Evolutionary conservation across 129 eudicot genomes (phyloP).

Genomic region (Smallanthus sonchifolius): DNA sequence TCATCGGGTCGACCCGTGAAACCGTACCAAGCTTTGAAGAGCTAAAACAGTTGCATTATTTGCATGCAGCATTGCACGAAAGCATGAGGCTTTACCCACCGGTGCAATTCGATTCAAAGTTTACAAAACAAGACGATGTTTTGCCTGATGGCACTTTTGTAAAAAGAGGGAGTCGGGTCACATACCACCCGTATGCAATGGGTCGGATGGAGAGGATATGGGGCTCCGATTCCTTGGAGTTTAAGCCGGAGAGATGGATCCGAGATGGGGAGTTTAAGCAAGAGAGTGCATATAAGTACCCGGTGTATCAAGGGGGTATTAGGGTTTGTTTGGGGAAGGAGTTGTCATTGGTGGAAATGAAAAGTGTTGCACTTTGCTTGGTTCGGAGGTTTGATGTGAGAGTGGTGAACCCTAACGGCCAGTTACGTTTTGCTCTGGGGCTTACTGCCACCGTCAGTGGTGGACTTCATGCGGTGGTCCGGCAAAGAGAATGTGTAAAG

Average conservation of each 20-base stretch:
- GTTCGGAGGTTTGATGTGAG: constrained; percentile 48
- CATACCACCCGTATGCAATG: constrained; percentile 46
- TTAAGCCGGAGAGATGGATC: no score
- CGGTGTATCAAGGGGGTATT: no score
- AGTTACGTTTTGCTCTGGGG: constrained; percentile 51
- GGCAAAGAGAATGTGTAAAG: constrained; percentile 11
- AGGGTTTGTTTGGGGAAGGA: constrained; percentile 27
- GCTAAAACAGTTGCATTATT: constrained; percentile 41
- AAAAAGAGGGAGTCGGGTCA: constrained; percentile 27
- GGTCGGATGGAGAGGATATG: constrained; percentile 73
- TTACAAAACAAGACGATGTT: constrained; percentile 45
- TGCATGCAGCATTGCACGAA: constrained; percentile 59
- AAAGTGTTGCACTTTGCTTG: constrained; percentile 46
- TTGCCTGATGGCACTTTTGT: constrained; percentile 61
- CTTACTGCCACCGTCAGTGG: constrained; percentile 62
- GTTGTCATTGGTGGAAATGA: constrained; percentile 65
- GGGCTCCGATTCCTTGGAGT: constrained; percentile 53
- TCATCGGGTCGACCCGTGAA: constrained; percentile 30
- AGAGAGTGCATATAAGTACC: no score
- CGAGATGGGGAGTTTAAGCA: no score
- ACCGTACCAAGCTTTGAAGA: constrained; percentile 18
- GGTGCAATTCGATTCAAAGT: constrained; percentile 65
- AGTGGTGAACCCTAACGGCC: constrained; percentile 8
- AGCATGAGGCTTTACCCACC: constrained; percentile 74
- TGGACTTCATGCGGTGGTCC: constrained; percentile 56